A percentile compares a stretch with the other conserved stretches of the same genome.
Evolutionary conservation across 176 grass and related monocot species (phyloP).

Genomic region (Hsuehochloa calcarea): DNA sequence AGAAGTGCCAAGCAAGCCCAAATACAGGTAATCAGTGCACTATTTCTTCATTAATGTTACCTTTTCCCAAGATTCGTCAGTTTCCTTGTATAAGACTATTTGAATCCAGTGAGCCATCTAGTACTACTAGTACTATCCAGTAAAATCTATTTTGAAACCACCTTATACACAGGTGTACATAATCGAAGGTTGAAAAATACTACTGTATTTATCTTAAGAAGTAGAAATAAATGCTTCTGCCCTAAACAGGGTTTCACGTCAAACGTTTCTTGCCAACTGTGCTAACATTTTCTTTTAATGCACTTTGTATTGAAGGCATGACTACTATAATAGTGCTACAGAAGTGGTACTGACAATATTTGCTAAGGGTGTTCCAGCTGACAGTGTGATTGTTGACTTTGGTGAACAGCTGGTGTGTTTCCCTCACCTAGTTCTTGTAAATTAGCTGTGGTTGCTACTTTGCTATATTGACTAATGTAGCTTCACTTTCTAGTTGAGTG

Average conservation of each 20-base stretch:
- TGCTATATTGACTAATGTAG: conserved; percentile 9
- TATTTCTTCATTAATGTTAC: background rate
- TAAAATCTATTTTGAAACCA: conserved; percentile 1
- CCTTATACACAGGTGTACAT: background rate
- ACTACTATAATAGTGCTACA: conserved; percentile 65
- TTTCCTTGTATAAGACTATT: background rate
- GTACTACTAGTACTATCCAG: background rate
- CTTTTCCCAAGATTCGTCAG: background rate
- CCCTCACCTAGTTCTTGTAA: conserved; percentile 8
- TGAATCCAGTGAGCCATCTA: background rate
- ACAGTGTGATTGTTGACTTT: conserved; percentile 67
- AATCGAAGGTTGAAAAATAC: background rate
- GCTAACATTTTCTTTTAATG: conserved; percentile 21
- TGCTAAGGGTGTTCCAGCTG: conserved; percentile 67
- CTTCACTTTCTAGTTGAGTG: conserved; percentile 57
- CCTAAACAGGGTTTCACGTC: background rate
- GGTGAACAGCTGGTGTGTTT: conserved; percentile 86
- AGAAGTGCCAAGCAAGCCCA: conserved; percentile 61
- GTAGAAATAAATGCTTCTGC: background rate
- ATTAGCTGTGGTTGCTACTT: background rate
- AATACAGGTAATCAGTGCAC: conserved; percentile 55
- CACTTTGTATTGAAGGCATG: conserved; percentile 55
- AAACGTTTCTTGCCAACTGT: background rate
- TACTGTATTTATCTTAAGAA: background rate
- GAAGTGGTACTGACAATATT: conserved; percentile 80